Evolutionary conservation across 352 stramenopile genomes (phyloP), one percentile per base, ranked within the genome.

Genomic region (Peronospora farinosa): DNA sequence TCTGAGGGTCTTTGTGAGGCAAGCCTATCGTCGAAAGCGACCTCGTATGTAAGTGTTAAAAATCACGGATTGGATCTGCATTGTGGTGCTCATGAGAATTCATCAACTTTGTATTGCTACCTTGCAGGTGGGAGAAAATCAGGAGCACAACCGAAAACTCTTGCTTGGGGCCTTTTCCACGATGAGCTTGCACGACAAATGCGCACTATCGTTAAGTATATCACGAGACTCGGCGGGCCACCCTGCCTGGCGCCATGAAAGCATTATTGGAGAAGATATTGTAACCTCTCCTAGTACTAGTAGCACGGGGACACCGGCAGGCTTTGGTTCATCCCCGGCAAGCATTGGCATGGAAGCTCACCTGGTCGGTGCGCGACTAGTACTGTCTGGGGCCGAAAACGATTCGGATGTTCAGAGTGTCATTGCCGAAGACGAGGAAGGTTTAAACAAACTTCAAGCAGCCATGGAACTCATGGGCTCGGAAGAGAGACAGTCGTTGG

Each of bases 181-280:
- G 0, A 92, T 93, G 83, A 93, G 83, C 66, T 65, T 93, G 37
- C 83, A 91, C 33, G 83, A 93, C 60, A 93, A 93, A 51, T 93
- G 83, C 25, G 83, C 83, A 0, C 54, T 93, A 12, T 90, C 83
- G 7, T 57, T 93, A 16, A 86, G 78, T 40, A 87, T 90, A 17
- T 88, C 76, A n/a, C 63, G 80, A 39, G 79, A 90, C 31, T 58
- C 54, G 21, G 54, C 31, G 16, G 47, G 54, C 12, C 49, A 69
- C 15, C 51, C 50, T 47, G 48, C 56, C 17, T 64, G 73, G 10
- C 73, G 75, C 21, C 69, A 74, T 30, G 68, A 74, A 31, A 86
- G 71, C 47, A 87, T 67, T 30, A 33, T 86, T 53, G 66, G 69
- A 19, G 78, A 93, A 32, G 77, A 85, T 7, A 56, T 40, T 15